Base-by-base conservation (phyloP, 805 yeast species). In the Tetrapisispora fleetii region DNA sequence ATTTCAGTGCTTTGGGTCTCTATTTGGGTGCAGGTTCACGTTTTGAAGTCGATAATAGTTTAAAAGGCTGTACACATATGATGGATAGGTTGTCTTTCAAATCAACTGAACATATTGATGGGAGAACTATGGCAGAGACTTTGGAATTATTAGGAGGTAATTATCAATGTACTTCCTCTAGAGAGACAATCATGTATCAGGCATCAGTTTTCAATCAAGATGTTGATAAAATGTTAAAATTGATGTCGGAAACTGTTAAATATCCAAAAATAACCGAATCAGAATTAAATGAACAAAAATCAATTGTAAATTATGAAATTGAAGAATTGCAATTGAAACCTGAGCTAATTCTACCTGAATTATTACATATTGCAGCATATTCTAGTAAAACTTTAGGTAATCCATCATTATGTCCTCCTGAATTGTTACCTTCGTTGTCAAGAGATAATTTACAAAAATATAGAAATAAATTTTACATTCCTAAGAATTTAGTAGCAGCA, bases 141-240 rank as follows among this genome's bases (percentile, higher is more conserved):
- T 70, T 93, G 52, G 89, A 88, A 49, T 72, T 78, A 36, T 67
- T 93, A 50, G 99, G 99, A 44, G 99, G 98, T 14, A 91, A 89
- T 64, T 89, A 85, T 67, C 90, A 87, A 80, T 85, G 95, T 60
- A 83, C 95, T 1, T 84, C 96, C 0, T 85, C 95, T 8, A 76
- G 99, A 60, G 99, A 93, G 65, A 78, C 95, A 4, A 75, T 91
- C 71, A 79, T 91, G 69, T 93, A 93, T 66, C 98, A 93, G 67
- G 95, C 97, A 1, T 83, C 95, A 2, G 95, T 89, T 1, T 91
- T 93, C 75, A 90, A 90, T 63, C 74, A 75, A 41, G 96, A 90
- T 60, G 81, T 84, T 10, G 91, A 79, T 37, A 71, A 74, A 54
- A 88, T 93, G 95, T 78, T 85, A 54, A 76, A 76, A 42, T 71